These are phyloP conservation scores for Podila minutissima DNA, from an alignment of 192 early-diverging fungal genomes.

Conservation along the genomic window DNA sequence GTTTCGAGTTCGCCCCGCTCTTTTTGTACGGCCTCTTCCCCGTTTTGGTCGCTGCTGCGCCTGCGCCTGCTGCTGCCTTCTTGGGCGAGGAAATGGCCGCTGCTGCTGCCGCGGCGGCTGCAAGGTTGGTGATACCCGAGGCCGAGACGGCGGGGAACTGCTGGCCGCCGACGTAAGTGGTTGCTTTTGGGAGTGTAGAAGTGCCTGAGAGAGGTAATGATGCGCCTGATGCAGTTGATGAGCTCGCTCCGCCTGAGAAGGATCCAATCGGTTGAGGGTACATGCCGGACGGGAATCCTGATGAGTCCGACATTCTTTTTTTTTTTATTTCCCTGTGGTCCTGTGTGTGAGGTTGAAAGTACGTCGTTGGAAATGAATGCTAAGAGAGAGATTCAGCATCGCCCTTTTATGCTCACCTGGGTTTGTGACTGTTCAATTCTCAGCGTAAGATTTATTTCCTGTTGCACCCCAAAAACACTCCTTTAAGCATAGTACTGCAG, in stretches of 20 bases:
- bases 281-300: background rate
- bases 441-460: too few species aligned
- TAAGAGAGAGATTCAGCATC: background rate
- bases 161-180: background rate
- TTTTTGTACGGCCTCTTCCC: constrained; percentile 33
- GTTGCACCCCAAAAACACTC: background rate
- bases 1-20: constrained; percentile 11
- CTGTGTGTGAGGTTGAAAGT: background rate
- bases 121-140: constrained; percentile 11
- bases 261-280: constrained; percentile 26
- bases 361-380: background rate
- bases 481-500: constrained; percentile 87
- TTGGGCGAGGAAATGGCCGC: constrained; percentile 13
- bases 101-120: constrained; percentile 38
- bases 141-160: constrained; percentile 1
- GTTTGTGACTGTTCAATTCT: too few species aligned
- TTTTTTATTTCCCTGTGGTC: background rate
- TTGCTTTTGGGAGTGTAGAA: background rate
- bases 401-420: background rate
- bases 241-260: constrained; percentile 2
- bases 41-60: constrained; percentile 15
- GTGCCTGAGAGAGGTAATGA: background rate
- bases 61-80: background rate
- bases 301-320: constrained; percentile 20
- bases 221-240: constrained; percentile 10